These are phyloP conservation scores for Peterozyma xylosa DNA, from an alignment of 805 yeast species.

Conservation along the genomic window DNA sequence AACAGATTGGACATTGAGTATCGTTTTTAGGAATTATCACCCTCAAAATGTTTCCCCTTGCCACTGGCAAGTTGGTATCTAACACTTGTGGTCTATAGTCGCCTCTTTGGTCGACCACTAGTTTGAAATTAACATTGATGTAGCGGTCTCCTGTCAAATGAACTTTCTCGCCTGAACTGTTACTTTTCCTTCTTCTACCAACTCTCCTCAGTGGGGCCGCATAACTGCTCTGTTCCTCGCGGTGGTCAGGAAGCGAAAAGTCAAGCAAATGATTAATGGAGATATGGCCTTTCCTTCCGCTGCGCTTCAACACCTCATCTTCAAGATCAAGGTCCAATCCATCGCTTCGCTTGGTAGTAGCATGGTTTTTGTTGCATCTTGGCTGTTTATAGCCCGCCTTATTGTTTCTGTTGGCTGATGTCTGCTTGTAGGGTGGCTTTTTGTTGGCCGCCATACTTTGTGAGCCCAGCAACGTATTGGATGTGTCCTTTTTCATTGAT, in stretches of 20 bases:
- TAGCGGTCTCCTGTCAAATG: conserved; percentile 58
- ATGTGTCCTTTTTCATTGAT: no score
- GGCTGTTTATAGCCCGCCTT: no score
- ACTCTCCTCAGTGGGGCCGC: conserved; percentile 9
- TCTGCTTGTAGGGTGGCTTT: no score
- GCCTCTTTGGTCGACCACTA: conserved; percentile 63
- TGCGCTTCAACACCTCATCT: conserved; percentile 4
- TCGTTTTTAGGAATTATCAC: conserved; percentile 67
- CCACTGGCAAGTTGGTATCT: conserved; percentile 74
- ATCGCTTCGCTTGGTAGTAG: not conserved
- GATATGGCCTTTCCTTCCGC: conserved; percentile 6
- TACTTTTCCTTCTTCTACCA: conserved; percentile 19
- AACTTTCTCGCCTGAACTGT: conserved; percentile 25
- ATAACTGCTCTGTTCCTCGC: conserved; percentile 17
- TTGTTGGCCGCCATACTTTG: no score
- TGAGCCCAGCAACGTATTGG: no score
- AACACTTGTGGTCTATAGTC: conserved; percentile 48
- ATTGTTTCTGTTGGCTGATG: no score
- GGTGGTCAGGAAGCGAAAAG: conserved; percentile 36
- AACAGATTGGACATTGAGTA: conserved; percentile 83
- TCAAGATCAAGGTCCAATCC: not conserved
- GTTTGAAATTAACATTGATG: conserved; percentile 78
- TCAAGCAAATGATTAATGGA: conserved; percentile 59
- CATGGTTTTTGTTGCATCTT: no score
- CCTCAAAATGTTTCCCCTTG: conserved; percentile 52